Evolutionary conservation across 208 protist species (phyloP).

Genomic region (Trypanosoma rangeli): DNA sequence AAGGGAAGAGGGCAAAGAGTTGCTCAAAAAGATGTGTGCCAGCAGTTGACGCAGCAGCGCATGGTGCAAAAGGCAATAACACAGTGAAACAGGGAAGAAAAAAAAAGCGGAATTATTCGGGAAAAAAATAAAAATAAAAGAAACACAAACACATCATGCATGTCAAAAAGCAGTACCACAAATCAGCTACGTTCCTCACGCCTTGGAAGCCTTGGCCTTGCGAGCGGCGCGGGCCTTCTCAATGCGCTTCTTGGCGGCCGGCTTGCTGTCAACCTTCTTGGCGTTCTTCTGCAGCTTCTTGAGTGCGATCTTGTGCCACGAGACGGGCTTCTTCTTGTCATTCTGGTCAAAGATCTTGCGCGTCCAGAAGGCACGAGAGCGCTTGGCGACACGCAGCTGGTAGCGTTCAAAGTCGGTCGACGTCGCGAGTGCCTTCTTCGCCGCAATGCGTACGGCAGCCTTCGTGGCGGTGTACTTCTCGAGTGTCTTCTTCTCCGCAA

Average conservation of each 20-base stretch:
- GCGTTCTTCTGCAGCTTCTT: conserved; percentile 87
- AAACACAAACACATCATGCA: conserved; percentile 5
- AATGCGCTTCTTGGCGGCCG: conserved; percentile 80
- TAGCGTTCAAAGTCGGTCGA: conserved; percentile 92
- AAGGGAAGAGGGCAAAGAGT: conserved; percentile 1
- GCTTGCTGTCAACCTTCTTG: conserved; percentile 76
- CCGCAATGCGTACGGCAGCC: conserved; percentile 68
- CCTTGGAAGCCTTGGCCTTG: conserved; percentile 40
- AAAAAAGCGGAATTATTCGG: conserved; percentile 2
- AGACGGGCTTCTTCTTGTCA: conserved; percentile 86
- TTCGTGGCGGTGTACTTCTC: conserved; percentile 88
- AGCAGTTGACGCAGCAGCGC: neutral
- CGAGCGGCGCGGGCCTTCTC: conserved; percentile 80
- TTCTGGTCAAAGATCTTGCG: conserved; percentile 91
- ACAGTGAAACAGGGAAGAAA: conserved; percentile 7
- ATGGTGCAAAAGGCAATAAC: neutral
- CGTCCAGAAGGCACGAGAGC: conserved; percentile 88
- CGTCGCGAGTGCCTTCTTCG: conserved; percentile 80
- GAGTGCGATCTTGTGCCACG: conserved; percentile 87
- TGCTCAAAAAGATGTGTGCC: conserved; percentile 5
- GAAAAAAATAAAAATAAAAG: conserved; percentile 10
- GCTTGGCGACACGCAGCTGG: conserved; percentile 89
- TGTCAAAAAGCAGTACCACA: conserved; percentile 6
- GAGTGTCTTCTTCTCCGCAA: conserved; percentile 70
- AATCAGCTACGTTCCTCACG: neutral